phyloP scores from a whole-genome alignment of 192 early-diverging fungal genomes.

The Coemansia asiatica region DNA sequence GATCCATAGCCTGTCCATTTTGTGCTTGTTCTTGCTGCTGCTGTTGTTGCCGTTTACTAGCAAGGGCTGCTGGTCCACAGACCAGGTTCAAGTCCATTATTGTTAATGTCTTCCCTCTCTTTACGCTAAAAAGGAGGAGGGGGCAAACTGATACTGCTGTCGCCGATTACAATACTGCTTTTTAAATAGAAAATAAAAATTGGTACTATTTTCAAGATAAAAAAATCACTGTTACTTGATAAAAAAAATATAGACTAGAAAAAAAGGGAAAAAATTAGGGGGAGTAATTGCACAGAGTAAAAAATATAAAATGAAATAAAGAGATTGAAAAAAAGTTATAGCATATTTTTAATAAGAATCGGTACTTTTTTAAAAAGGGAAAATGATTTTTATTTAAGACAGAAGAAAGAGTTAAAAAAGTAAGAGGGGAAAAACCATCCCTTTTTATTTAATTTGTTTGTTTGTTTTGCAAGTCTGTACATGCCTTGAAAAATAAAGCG shows the following conservation, averaged over 20 bases:
- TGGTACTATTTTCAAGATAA: no score
- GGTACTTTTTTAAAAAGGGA: background rate
- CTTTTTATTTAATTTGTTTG: background rate
- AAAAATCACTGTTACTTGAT: background rate
- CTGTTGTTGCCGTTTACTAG: background rate
- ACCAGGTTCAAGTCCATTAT: constrained; percentile 52
- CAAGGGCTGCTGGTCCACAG: constrained; percentile 20
- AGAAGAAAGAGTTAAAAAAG: background rate
- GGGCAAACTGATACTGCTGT: background rate
- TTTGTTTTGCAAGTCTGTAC: background rate
- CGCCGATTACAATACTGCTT: background rate
- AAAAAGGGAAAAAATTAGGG: background rate
- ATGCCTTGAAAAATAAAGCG: background rate
- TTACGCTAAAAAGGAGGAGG: background rate
- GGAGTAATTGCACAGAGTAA: background rate
- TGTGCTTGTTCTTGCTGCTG: background rate
- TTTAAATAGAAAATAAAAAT: background rate
- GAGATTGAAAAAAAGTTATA: constrained; percentile 8
- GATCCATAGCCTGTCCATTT: background rate
- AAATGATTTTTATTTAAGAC: background rate
- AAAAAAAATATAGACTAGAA: background rate
- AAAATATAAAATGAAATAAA: background rate
- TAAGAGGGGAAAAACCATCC: background rate
- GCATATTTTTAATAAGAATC: background rate
- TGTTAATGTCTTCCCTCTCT: background rate